Base-by-base conservation (phyloP, 345 rosid species). In the Brassica juncea region DNA sequence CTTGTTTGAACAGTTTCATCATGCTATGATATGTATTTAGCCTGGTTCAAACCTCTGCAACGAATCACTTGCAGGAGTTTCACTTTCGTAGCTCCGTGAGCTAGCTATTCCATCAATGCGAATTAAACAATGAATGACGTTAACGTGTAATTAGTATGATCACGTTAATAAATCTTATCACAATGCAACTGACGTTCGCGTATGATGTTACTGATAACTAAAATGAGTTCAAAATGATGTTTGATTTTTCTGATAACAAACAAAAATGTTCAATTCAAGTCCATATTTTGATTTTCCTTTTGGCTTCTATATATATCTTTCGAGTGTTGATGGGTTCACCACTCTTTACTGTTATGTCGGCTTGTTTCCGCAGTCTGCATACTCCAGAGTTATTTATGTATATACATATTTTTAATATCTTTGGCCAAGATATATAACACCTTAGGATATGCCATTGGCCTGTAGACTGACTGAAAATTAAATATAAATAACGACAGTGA, bases 151-250 rank as follows among this genome's bases (percentile, higher is more conserved):
- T 21, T 34, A 49, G 8, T 71, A 39, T 55, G 72, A 59, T 39
- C 81, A 78, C 72, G 67, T 64, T 78, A 37, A 65, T 61, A 62
- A 58, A 66, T 77, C 35, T 78, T 65, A 55, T 37, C 57, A 71
- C 58, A 64, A 19, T 65, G 35, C 60, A 9, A 78, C 58, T 72
- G 77, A 78, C 59, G 73, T 79, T 73, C 37, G 66, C 82, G 66
- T 73, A 31, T 79, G 82, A 79, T 73, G 78, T 73, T 79, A 79
- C 78, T 67, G 25, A 31, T 74, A 80, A 68, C 71, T 42, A 32
- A 52, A 62, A 49, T 44, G 52, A 63, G n/a, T 21, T 15, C 19
- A 32, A 27, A 72, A 14, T 61, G 39, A 47, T 39, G 16, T 60
- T 49, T 49, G 57, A 14, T 49, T n/a, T n/a, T 49, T n/a, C 8